Evolutionary conservation across 495 filamentous ascomycete genomes (phyloP).

Genomic region (Cryomyces antarcticus): DNA sequence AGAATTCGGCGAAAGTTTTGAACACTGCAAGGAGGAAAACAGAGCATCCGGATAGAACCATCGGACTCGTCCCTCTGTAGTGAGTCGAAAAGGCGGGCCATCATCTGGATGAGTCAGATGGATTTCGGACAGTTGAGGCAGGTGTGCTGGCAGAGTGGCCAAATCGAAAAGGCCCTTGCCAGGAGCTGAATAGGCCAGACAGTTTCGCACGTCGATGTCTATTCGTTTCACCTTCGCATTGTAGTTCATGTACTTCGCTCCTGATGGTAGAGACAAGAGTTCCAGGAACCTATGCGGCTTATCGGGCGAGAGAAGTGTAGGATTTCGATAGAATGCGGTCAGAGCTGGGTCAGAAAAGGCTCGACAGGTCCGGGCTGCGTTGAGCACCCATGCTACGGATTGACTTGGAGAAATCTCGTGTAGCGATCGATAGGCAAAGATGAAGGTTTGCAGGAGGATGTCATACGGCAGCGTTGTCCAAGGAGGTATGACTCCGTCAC

Average conservation of each 20-base stretch:
- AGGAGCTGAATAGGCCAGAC: slow-evolving; percentile 14
- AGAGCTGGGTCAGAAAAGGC: slow-evolving; percentile 55
- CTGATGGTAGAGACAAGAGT: slow-evolving; percentile 25
- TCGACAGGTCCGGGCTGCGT: slow-evolving; percentile 38
- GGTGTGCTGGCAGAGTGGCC: slow-evolving; percentile 18
- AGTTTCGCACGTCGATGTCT: slow-evolving; percentile 35
- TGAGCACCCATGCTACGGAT: slow-evolving; percentile 39
- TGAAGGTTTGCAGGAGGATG: slow-evolving; percentile 47
- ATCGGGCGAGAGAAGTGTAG: slow-evolving; percentile 34
- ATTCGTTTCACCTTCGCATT: slow-evolving; percentile 48
- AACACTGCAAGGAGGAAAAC: slow-evolving; percentile 28
- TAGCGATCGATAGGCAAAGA: slow-evolving; percentile 40
- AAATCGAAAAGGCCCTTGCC: slow-evolving; percentile 24
- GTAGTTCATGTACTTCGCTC: slow-evolving; percentile 30
- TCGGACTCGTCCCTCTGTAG: slow-evolving; percentile 18
- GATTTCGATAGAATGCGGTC: slow-evolving; percentile 48
- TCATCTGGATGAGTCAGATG: slow-evolving; percentile 35
- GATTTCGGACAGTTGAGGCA: slow-evolving; percentile 30
- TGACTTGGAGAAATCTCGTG: slow-evolving; percentile 22
- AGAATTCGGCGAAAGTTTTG: too few species aligned
- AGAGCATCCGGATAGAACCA: slow-evolving; percentile 43
- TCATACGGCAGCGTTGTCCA: slow-evolving; percentile 58
- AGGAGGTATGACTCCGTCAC: slow-evolving; percentile 31
- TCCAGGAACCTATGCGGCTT: slow-evolving; percentile 28
- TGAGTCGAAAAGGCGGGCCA: slow-evolving; percentile 32